A percentile compares a stretch with the other conserved stretches of the same genome.
These are phyloP conservation scores for Begonia masoniana DNA, from an alignment of 306 rosid genomes.

Conservation along the genomic window DNA sequence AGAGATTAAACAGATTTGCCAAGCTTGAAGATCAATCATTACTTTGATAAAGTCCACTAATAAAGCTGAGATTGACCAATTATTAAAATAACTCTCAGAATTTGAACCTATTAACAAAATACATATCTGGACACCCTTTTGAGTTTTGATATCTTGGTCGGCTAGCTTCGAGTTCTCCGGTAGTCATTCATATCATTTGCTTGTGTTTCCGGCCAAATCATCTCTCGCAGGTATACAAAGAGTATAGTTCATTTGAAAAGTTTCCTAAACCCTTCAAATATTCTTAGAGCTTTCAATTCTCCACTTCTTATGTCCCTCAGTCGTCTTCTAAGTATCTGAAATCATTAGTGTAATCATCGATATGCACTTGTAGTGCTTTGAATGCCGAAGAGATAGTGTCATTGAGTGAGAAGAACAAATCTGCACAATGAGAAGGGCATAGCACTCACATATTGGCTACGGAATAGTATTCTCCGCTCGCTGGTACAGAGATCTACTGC, in stretches of 20 bases:
- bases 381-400: background rate
- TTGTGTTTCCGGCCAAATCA: too few species aligned
- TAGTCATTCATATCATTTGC: too few species aligned
- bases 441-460: constrained; percentile 74
- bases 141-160: too few species aligned
- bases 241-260: constrained; percentile 37
- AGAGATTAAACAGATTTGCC: too few species aligned
- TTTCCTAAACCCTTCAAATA: constrained; percentile 61
- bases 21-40: too few species aligned
- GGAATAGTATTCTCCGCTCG: constrained; percentile 74
- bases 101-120: too few species aligned
- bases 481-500: constrained; percentile 79
- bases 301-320: constrained; percentile 75
- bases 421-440: background rate
- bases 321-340: constrained; percentile 70
- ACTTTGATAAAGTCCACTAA: too few species aligned
- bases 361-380: background rate
- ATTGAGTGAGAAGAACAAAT: background rate
- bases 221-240: too few species aligned
- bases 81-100: too few species aligned
- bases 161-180: too few species aligned
- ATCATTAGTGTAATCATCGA: constrained; percentile 3
- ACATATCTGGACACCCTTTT: too few species aligned
- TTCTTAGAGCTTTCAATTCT: constrained; percentile 59
- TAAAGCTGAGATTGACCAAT: too few species aligned